A percentile compares a stretch with the other conserved stretches of the same genome.
Conservation (phyloP, 768 basidiomycete species). For the Russula sp. region DNA sequence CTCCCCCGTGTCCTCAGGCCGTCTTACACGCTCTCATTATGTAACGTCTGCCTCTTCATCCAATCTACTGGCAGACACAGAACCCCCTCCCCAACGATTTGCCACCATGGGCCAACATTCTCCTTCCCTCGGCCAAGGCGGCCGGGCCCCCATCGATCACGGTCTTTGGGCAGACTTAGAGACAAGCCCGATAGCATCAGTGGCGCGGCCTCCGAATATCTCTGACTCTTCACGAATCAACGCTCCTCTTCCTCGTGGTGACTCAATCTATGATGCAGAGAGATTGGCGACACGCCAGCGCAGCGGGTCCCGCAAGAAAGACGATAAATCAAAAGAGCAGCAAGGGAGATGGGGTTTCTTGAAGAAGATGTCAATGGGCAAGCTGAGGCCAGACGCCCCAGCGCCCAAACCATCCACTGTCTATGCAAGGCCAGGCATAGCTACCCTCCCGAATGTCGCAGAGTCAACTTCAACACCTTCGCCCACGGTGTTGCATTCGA, state of each 20-base stretch:
- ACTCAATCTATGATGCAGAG: slow-evolving; percentile 3
- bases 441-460: slow-evolving; percentile 18
- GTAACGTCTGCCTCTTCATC: slow-evolving; percentile 47
- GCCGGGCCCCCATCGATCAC: slow-evolving; percentile 38
- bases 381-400: slow-evolving; percentile 66
- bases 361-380: slow-evolving; percentile 98
- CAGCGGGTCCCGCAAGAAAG: slow-evolving; percentile 21
- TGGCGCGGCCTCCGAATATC: neutral
- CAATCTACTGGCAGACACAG: slow-evolving; percentile 46
- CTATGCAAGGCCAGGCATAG: slow-evolving; percentile 31
- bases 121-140: slow-evolving; percentile 33
- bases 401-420: slow-evolving; percentile 31
- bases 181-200: neutral
- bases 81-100: slow-evolving; percentile 48
- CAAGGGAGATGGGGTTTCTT: slow-evolving; percentile 88
- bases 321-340: slow-evolving; percentile 37
- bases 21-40: slow-evolving; percentile 44
- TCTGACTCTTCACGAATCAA: neutral
- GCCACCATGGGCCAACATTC: slow-evolving; percentile 57
- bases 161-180: slow-evolving; percentile 38
- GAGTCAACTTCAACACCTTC: slow-evolving; percentile 10
- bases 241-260: neutral
- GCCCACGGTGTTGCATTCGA: slow-evolving; percentile 20
- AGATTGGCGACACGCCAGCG: slow-evolving; percentile 16
- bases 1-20: slow-evolving; percentile 34